phyloP scores from a whole-genome alignment of 176 grass and related monocot genomes.

The Poa pratensis region DNA sequence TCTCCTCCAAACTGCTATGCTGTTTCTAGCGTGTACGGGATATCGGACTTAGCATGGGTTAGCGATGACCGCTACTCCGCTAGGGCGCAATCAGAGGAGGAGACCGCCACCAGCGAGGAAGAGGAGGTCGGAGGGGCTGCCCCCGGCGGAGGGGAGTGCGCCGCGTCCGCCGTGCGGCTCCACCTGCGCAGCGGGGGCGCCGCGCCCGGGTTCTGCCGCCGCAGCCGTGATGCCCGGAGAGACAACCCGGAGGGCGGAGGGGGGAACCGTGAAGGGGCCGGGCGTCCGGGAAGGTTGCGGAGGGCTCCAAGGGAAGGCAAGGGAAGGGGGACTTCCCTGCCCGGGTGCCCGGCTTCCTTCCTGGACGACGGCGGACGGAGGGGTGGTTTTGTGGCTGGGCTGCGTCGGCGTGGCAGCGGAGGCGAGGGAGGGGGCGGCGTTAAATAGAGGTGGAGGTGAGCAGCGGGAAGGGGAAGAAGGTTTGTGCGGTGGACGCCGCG shows the following conservation, averaged over 20 bases:
- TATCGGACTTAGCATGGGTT: background rate
- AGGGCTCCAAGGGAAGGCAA: background rate
- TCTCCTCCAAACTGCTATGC: background rate
- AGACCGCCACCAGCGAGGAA: slow-evolving; percentile 78
- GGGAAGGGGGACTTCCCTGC: background rate
- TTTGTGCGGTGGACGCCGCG: slow-evolving; percentile 23
- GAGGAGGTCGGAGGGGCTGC: slow-evolving; percentile 76
- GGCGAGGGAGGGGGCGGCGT: background rate
- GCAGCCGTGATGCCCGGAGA: slow-evolving; percentile 63
- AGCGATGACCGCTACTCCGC: background rate
- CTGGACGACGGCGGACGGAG: slow-evolving; percentile 7
- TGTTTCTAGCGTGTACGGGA: background rate
- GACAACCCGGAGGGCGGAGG: background rate
- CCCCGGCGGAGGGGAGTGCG: slow-evolving; percentile 66
- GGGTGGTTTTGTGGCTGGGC: slow-evolving; percentile 13
- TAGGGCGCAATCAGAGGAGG: slow-evolving; percentile 22
- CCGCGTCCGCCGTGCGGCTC: slow-evolving; percentile 76
- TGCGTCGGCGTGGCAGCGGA: slow-evolving; percentile 36
- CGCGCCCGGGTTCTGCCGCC: slow-evolving; percentile 57
- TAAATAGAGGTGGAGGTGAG: slow-evolving; percentile 23
- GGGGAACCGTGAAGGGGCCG: background rate
- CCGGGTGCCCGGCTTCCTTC: background rate
- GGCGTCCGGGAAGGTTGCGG: background rate
- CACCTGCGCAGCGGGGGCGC: slow-evolving; percentile 49
- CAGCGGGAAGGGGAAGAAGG: background rate